Evolutionary conservation across 257 asterid genomes (phyloP).

Genomic region (Primulina huaijiensis): DNA sequence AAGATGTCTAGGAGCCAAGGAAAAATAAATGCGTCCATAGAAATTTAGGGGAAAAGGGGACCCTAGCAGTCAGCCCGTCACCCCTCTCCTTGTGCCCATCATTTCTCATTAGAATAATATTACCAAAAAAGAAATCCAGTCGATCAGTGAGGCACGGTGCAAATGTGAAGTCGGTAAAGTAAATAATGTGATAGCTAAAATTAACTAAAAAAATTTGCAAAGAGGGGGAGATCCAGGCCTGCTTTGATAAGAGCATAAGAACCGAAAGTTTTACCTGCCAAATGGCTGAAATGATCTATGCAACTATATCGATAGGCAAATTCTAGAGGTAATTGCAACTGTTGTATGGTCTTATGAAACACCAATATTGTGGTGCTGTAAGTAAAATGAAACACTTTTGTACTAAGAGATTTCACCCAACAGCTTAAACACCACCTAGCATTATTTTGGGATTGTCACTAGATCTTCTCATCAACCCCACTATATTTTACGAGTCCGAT

Average conservation of each 20-base stretch:
- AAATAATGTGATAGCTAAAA: neutral
- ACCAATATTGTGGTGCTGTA: neutral
- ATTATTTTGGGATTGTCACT: conserved; percentile 11
- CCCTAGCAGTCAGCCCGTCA: no score
- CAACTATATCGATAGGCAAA: neutral
- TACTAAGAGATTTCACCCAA: neutral
- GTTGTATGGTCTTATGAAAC: neutral
- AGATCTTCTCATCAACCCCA: conserved; percentile 42
- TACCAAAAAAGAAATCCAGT: neutral
- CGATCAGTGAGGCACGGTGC: neutral
- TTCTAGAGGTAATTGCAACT: neutral
- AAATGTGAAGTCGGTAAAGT: neutral
- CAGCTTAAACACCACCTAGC: neutral
- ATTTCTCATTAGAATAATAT: no score
- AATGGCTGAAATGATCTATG: neutral
- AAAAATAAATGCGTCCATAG: no score
- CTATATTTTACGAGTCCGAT: conserved; percentile 35
- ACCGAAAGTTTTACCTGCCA: neutral
- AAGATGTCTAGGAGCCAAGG: no score
- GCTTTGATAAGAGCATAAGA: no score
- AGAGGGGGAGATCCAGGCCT: neutral
- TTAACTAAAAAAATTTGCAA: neutral
- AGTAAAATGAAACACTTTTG: neutral
- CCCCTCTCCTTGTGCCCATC: neutral
- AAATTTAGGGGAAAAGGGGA: no score